These are phyloP conservation scores for Leishmania arabica DNA, from an alignment of 208 protist genomes.

Conservation along the genomic window DNA sequence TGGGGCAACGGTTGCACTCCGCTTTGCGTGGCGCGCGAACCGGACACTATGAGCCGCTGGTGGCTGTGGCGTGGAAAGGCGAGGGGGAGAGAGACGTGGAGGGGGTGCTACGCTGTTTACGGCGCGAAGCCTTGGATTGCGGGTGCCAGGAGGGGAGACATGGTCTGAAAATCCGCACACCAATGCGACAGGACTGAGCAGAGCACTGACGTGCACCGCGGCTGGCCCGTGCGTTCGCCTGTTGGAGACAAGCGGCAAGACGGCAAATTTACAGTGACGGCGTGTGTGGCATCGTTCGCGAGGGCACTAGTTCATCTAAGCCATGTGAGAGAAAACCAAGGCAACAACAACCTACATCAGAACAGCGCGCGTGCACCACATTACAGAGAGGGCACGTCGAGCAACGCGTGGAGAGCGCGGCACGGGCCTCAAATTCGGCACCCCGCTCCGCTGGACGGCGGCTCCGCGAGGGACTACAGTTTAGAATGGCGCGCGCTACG, in stretches of 20 bases:
- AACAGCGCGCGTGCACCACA: background rate
- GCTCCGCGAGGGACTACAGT: constrained; percentile 10
- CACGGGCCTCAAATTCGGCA: background rate
- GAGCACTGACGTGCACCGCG: background rate
- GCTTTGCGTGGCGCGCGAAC: background rate
- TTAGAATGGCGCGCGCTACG: constrained; percentile 16
- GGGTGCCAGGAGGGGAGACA: background rate
- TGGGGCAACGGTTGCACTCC: background rate
- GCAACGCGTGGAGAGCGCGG: background rate
- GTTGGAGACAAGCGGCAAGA: background rate
- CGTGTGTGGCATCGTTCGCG: background rate
- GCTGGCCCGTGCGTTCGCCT: background rate
- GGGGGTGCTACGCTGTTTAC: background rate
- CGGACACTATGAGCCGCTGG: background rate
- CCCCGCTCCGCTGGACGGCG: background rate
- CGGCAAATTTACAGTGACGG: background rate
- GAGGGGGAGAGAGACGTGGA: background rate
- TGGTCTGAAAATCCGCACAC: background rate
- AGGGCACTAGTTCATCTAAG: background rate
- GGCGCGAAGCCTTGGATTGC: background rate
- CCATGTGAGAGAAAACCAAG: background rate
- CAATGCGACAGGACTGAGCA: background rate
- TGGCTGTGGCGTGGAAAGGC: background rate
- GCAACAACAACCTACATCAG: background rate
- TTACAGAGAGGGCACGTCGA: background rate